Evolutionary conservation across 2,329 filamentous ascomycete species (phyloP), one percentile per base, ranked within the genome.

Genomic region (Dactylonectria estremocensis): DNA sequence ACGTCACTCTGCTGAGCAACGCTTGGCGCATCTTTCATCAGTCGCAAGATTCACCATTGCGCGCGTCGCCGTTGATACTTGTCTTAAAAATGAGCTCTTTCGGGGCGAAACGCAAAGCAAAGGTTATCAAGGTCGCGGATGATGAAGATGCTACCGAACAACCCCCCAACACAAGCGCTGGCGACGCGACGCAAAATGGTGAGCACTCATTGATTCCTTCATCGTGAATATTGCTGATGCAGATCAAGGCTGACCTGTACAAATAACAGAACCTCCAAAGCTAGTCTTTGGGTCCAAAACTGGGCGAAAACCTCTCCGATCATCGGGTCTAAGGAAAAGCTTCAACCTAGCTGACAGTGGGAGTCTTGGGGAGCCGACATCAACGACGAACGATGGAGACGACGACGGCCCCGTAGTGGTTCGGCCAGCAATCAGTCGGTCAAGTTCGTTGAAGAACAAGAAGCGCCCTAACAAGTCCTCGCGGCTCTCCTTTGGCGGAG

Each of bases 401-500:
- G 84, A 85, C 1, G 82, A 82, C 9, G 83, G 82, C 0, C 84
- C 87, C 0, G 80, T 84, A 1, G 87, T 88, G 1, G 79, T 88
- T 7, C 84, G 86, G 1, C 87, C 89, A 1, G 77, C 80, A 0
- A 67, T 86, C 2, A 82, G 82, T 40, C 84, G 86, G 11, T 82
- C 84, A 0, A 82, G 81, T 13, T 88, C 87, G 1, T 73, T 82
- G 8, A 88, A 85, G 62, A 88, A 91, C 65, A 95, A 94, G 79
- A 94, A 93, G 76, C 91, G 92, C 4, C 50, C 69, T 1, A 72
- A 73, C 0, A 90, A 84, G 2, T 80, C 83, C 3, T 87, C 93
- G 3, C 89, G 92, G 7, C 85, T 97, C 22, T 97, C 94, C 0
- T 97, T 97, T 78, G 93, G 91, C 0, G 88, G 89, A 0, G 87